phyloP scores from a whole-genome alignment of 1,284 basidiomycete species.

The Pseudozyma sp. region DNA sequence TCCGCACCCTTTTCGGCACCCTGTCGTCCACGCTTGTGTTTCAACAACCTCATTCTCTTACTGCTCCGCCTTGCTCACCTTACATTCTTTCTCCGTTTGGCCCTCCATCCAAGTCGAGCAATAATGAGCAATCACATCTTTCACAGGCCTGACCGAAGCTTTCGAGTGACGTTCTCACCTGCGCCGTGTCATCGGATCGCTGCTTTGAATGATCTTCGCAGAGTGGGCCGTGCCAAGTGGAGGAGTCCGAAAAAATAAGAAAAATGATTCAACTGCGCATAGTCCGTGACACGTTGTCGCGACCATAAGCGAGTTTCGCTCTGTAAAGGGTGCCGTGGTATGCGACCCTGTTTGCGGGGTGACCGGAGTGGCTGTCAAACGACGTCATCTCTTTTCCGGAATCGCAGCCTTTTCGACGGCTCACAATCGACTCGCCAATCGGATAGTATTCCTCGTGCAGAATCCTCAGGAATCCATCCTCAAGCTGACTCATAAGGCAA shows the following conservation, averaged over 20 bases:
- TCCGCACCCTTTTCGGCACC: constrained; percentile 15
- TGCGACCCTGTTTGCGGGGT: constrained; percentile 16
- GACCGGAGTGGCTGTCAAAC: constrained; percentile 29
- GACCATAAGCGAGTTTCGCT: constrained; percentile 7
- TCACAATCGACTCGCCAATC: too few relatives aligned
- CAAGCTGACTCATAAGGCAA: too few relatives aligned
- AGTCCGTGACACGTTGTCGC: constrained; percentile 5
- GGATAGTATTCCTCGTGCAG: too few relatives aligned
- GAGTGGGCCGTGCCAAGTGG: constrained; percentile 6
- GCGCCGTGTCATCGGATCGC: background rate
- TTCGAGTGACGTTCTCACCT: background rate
- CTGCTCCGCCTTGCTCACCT: background rate
- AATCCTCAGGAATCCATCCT: too few relatives aligned
- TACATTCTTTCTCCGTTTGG: too few relatives aligned
- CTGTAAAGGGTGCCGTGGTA: too few relatives aligned
- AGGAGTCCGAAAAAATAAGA: constrained; percentile 9
- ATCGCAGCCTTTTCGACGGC: background rate
- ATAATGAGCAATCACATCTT: too few relatives aligned
- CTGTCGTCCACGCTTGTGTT: background rate
- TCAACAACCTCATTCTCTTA: too few relatives aligned
- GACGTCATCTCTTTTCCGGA: constrained; percentile 25
- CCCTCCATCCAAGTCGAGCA: too few relatives aligned
- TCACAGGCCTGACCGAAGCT: too few relatives aligned
- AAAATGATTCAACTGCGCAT: constrained; percentile 13
- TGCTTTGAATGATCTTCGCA: background rate